A percentile compares a stretch with the other conserved stretches of the same genome.
These are phyloP conservation scores for Lomentospora prolificans DNA, from an alignment of 2,329 filamentous ascomycete species.

Conservation along the genomic window DNA sequence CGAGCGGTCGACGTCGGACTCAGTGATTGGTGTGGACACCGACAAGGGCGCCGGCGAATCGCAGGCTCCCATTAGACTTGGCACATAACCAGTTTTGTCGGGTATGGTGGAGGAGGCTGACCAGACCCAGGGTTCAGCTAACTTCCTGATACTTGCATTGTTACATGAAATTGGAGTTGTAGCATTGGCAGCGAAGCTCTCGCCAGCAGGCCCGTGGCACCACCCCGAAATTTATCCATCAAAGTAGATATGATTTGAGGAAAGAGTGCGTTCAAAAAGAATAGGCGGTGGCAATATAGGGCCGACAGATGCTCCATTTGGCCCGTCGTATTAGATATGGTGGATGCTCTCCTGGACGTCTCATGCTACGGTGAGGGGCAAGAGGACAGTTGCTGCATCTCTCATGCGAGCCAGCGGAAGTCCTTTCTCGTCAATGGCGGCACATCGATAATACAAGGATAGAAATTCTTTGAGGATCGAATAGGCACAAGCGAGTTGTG, in stretches of 20 bases:
- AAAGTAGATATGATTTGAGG: too few relatives aligned
- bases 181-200: neutral
- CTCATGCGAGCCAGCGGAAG: neutral
- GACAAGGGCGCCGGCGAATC: too few relatives aligned
- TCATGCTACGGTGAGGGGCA: neutral
- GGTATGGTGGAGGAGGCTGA: neutral
- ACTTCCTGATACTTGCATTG: neutral
- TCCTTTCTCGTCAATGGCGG: too few relatives aligned
- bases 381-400: neutral
- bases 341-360: too few relatives aligned
- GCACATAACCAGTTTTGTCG: too few relatives aligned
- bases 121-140: neutral
- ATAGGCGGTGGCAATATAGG: neutral
- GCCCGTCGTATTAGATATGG: too few relatives aligned
- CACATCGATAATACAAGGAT: too few relatives aligned
- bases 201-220: too few relatives aligned
- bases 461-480: too few relatives aligned
- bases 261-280: neutral
- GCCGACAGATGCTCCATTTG: neutral
- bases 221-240: too few relatives aligned
- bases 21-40: neutral
- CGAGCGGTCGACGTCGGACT: neutral
- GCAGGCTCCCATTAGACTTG: too few relatives aligned
- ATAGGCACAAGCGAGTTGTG: too few relatives aligned
- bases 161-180: neutral